These are phyloP conservation scores for Alternaria arborescens DNA, from an alignment of 2,329 filamentous ascomycete genomes.

Conservation along the genomic window DNA sequence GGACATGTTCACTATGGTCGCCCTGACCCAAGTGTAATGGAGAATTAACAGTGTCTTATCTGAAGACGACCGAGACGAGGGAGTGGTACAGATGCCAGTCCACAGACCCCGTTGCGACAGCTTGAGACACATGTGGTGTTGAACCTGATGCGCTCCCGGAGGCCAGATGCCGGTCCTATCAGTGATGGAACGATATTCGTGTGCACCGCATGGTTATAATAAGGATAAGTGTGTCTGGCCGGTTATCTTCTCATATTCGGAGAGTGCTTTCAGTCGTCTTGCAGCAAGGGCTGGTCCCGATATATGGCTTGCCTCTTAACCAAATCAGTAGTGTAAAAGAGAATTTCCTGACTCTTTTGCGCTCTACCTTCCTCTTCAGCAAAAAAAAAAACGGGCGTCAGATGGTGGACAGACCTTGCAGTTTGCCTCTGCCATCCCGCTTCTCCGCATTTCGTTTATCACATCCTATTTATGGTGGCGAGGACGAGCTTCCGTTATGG, in stretches of 20 bases:
- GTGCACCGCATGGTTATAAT: conserved; percentile 19
- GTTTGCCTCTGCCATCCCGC: conserved; percentile 31
- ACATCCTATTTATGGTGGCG: conserved; percentile 47
- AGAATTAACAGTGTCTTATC: not conserved
- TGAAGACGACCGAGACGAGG: not conserved
- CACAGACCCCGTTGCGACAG: conserved; percentile 11
- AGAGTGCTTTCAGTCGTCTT: not conserved
- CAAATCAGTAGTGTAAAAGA: not conserved
- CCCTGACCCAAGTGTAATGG: conserved; percentile 9
- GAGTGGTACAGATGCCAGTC: not conserved
- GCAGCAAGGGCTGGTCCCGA: not conserved
- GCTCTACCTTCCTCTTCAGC: conserved; percentile 1
- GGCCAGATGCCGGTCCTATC: conserved; percentile 11
- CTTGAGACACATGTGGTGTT: conserved; percentile 22
- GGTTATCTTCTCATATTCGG: conserved; percentile 15
- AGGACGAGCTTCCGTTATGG: conserved; percentile 34
- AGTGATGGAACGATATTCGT: not conserved
- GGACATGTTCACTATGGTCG: conserved; percentile 3
- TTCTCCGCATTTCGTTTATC: conserved; percentile 49
- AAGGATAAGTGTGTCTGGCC: conserved; percentile 8
- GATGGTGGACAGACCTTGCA: conserved; percentile 10
- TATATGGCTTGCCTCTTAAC: conserved; percentile 1
- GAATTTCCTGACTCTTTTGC: not conserved
- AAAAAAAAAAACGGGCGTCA: not conserved
- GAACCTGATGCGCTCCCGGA: conserved; percentile 19